phyloP scores from a whole-genome alignment of 2,329 filamentous ascomycete genomes.

The Phaeosphaeria sp. region DNA sequence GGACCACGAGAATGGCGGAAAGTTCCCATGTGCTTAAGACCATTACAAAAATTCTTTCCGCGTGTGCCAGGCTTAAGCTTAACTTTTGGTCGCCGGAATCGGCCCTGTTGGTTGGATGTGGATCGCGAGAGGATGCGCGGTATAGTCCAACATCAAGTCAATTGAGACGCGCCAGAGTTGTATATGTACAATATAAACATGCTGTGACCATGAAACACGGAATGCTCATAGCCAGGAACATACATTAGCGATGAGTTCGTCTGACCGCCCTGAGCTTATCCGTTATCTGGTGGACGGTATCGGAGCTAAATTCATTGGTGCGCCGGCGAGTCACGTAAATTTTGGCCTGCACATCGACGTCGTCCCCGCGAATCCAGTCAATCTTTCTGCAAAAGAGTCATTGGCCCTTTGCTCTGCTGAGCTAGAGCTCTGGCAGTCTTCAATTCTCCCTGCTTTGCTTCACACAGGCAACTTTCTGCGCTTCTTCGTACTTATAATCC shows the following conservation, averaged over 20 bases:
- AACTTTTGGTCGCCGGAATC: conserved; percentile 25
- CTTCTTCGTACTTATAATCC: conserved; percentile 23
- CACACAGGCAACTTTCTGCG: conserved; percentile 18
- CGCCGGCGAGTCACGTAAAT: conserved; percentile 36
- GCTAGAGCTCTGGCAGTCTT: conserved; percentile 38
- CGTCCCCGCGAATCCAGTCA: conserved; percentile 41
- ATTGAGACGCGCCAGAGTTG: background rate
- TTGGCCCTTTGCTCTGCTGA: conserved; percentile 33
- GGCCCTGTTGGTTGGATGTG: conserved; percentile 15
- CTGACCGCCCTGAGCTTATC: conserved; percentile 21
- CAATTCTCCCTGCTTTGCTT: conserved; percentile 35
- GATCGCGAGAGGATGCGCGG: background rate
- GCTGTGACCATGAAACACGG: background rate
- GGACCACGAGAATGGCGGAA: conserved; percentile 3
- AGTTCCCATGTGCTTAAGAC: conserved; percentile 5
- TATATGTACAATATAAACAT: background rate
- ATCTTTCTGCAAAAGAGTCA: conserved; percentile 36
- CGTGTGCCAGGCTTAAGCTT: conserved; percentile 22
- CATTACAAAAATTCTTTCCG: conserved; percentile 31
- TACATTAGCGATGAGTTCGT: background rate
- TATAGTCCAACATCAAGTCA: background rate
- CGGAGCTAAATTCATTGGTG: conserved; percentile 39
- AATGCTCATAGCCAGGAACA: background rate
- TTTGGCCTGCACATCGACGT: conserved; percentile 39
- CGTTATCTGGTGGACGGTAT: conserved; percentile 39